Evolutionary conservation across 495 filamentous ascomycete genomes (phyloP), one percentile per base, ranked within the genome.

Genomic region (Podospora comata): DNA sequence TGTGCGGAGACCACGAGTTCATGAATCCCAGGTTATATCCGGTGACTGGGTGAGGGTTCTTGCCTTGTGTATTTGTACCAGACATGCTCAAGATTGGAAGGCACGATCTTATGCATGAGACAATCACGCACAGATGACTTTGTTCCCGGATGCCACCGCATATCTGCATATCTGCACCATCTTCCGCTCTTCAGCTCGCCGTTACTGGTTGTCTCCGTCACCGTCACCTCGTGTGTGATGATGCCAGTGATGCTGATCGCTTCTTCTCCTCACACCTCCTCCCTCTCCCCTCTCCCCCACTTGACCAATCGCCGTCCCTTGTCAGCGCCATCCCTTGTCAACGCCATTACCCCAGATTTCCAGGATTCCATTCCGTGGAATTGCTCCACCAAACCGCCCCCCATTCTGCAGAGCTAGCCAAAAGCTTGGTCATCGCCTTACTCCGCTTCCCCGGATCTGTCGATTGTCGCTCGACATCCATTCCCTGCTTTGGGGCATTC

Each of bases 211-310:
- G 39, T 48, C 30, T 1, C 4, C 7, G 30, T 39, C 23, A 23
- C 23, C 23, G 23, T 23, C 23, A 23, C 23, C 23, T 5, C 20
- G 32, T 4, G 61, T 63, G 30, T 4, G 16, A 63, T 63, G 61
- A 63, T 63, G 61, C 28, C 32, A 63, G 19, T 16, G 34, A 63
- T 63, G 28, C 61, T 63, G 61, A 63, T 63, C 61, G 32, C 61
- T 63, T 44, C 61, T 61, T 30, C 30, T 58, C 56, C 56, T 58
- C 19, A 20, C 56, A 58, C 6, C 56, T 2, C 20, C 23, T 20
- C 15, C n/a, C 60, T 13, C 60, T n/a, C 27, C 27, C 23, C 23
- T 23, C 23, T 32, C 15, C 60, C 60, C 16, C 16, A 62, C 6
- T 30, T n/a, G 27, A 6, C 60, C 23, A 62, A 62, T 28, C 60